These are phyloP conservation scores for Hypoxylon subgilvum DNA, from an alignment of 495 filamentous ascomycete species.

Conservation along the genomic window DNA sequence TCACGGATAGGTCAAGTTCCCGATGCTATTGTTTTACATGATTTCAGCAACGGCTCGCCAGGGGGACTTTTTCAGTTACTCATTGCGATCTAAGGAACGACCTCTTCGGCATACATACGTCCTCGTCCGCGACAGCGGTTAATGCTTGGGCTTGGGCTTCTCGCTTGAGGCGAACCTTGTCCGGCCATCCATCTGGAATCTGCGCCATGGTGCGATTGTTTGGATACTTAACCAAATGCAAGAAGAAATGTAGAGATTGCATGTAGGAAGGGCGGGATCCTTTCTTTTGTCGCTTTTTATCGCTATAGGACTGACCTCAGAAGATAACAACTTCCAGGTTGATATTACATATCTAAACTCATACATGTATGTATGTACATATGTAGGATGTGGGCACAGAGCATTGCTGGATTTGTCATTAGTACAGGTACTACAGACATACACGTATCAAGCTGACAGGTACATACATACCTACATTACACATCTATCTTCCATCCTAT, in stretches of 20 bases:
- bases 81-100: neutral
- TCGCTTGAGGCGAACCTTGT: slow-evolving; percentile 27
- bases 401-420: too few relatives aligned
- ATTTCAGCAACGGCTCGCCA: slow-evolving; percentile 22
- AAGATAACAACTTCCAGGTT: too few relatives aligned
- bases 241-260: neutral
- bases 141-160: slow-evolving; percentile 22
- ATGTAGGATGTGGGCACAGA: too few relatives aligned
- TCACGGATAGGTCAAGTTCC: slow-evolving; percentile 40
- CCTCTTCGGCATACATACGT: slow-evolving; percentile 9
- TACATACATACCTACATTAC: too few relatives aligned
- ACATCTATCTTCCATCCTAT: neutral
- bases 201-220: slow-evolving; percentile 23
- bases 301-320: too few relatives aligned
- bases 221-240: too few relatives aligned
- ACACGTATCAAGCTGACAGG: too few relatives aligned
- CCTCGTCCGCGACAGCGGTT: slow-evolving; percentile 11
- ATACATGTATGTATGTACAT: too few relatives aligned
- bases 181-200: slow-evolving; percentile 15
- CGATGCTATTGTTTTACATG: slow-evolving; percentile 8
- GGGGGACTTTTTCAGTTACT: neutral
- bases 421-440: too few relatives aligned
- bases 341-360: too few relatives aligned
- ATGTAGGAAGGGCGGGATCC: too few relatives aligned
- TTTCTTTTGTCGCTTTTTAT: too few relatives aligned